Base-by-base conservation (phyloP, 306 rosid species). In the Comarum palustre region DNA sequence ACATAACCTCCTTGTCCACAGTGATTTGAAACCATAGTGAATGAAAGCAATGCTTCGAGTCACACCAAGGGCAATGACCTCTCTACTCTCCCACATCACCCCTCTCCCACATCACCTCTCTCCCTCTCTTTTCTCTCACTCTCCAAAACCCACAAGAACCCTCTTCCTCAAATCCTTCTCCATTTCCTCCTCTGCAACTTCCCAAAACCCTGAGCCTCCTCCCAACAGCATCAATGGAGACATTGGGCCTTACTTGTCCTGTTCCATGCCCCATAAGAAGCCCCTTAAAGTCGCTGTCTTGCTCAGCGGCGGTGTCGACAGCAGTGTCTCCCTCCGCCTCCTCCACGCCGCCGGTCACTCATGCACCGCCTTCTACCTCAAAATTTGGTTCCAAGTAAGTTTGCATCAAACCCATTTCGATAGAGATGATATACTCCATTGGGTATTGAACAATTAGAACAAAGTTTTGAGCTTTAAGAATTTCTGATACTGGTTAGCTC, bases 301-400 rank as follows among this genome's bases (percentile, higher is more conserved):
- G 67, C 77, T 94, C 38, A 94, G 96, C 66, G 96, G 97, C 20
- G 98, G 96, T 12, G 97, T 89, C 41, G 97, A 94, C 66, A 94
- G 97, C 85, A 91, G 97, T 75, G 95, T 91, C 42, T 96, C 97
- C 50, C 96, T 94, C 77, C 91, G 90, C 19, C 86, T 94, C 6
- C 97, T 89, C 57, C 95, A 88, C 32, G 92, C 97, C 25, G 92
- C 92, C 17, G 96, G 97, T 5, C 97, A 94, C 74, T 85, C 89
- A 41, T 94, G 98, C 81, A 85, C 90, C 46, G 97, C 96, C 68
- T 89, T 91, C 86, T 94, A 89, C 77, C 96, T 91, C 76, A 91
- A 89, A 77, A 94, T 94, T 48, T 91, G 97, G 97, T 94, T 94
- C 80, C 98, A 91, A 83, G 97, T 91, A 78, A 8, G 76, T 59